Base-by-base conservation (phyloP, 177 flowering plant species). In the Tripterygium wilfordii region DNA sequence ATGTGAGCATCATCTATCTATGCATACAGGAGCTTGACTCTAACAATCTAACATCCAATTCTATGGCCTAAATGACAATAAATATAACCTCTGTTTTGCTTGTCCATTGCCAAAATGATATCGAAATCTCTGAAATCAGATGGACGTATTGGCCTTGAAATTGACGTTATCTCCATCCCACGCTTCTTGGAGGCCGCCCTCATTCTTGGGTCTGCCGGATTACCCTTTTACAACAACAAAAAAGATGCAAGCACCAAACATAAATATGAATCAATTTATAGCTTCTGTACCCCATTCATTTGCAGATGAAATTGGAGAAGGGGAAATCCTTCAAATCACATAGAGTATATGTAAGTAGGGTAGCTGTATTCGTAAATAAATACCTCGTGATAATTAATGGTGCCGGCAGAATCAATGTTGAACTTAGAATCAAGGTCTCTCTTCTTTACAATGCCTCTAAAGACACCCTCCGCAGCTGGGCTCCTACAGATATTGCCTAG, bases 401-500 rank as follows among this genome's bases (percentile, higher is more conserved):
- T 94, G 16, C 97, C 99, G 19, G 99, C 99, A 67, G 97, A 94
- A 58, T 94, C 99, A 54, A 94, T 89, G 8, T 40, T 52, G 61
- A 94, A 84, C 9, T 75, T 68, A 51, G 88, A 69, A 32, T 66
- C 76, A 26, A 89, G 39, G 17, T 73, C 88, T 52, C 72, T 72
- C 36, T 76, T 70, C 36, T 62, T 77, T 52, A 89, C 97, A 27
- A 89, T 54, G 44, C 80, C 77, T 23, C 65, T 82, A 62, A 94
- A 94, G 21, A 94, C 96, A 30, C 86, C 99, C 53, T 94, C 99
- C 2, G 95, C 97, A 22, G 96, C 95, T 19, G 99, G 99, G 67
- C 97, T 84, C 52, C 99, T 67, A 47, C 97, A 94, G 48, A 94
- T 94, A 64, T 94, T 94, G 14, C 98, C 98, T 12, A 88, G 75